phyloP scores from a whole-genome alignment of 768 basidiomycete genomes.

The Podaxis mareebaensis region DNA sequence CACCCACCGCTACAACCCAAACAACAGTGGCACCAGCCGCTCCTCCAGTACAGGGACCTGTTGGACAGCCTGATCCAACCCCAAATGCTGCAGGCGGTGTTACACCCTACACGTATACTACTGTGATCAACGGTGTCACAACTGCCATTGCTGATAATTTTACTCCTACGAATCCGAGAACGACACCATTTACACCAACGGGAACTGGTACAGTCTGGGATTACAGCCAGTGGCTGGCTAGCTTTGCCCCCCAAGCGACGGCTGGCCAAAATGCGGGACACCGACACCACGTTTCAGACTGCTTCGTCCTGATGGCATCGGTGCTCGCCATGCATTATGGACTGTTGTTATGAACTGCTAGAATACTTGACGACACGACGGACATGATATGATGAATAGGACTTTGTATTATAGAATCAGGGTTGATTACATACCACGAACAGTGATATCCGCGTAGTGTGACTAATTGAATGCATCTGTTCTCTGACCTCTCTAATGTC shows the following conservation, averaged over 20 bases:
- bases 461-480: conserved; percentile 6
- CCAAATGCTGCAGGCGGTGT: conserved; percentile 42
- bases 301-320: not conserved
- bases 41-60: conserved; percentile 43
- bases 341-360: conserved; percentile 2
- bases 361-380: not conserved
- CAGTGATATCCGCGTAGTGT: conserved; percentile 7
- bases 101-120: conserved; percentile 54
- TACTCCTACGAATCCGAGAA: conserved; percentile 39
- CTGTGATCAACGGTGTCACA: conserved; percentile 39
- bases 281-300: not conserved
- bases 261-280: not conserved
- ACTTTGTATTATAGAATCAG: not conserved
- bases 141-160: conserved; percentile 36
- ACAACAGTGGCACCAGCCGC: not conserved
- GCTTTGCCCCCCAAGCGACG: conserved; percentile 14
- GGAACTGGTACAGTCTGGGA: conserved; percentile 33
- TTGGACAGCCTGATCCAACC: conserved; percentile 51
- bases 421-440: not conserved
- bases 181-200: conserved; percentile 23
- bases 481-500: conserved; percentile 21
- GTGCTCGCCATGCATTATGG: not conserved
- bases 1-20: conserved; percentile 22
- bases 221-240: conserved; percentile 14
- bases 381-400: not conserved